phyloP scores from a whole-genome alignment of 805 yeast genomes.

The Scheffersomyces ergatensis region DNA sequence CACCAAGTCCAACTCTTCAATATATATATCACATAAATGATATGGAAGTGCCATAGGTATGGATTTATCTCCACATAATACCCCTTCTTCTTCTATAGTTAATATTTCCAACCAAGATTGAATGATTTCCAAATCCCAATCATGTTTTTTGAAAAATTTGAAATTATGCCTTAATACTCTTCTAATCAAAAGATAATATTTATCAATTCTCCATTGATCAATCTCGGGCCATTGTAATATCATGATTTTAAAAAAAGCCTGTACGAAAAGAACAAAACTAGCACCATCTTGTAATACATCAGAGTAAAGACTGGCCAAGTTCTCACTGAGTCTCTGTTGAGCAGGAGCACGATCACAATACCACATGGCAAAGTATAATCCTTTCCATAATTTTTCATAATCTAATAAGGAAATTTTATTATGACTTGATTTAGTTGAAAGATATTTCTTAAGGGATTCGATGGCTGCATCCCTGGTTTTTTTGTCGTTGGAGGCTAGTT shows the following conservation, averaged over 20 bases:
- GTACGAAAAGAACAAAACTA: constrained; percentile 51
- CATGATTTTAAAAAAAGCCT: constrained; percentile 80
- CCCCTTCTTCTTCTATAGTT: constrained; percentile 35
- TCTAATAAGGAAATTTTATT: constrained; percentile 49
- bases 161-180: constrained; percentile 67
- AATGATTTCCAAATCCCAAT: constrained; percentile 55
- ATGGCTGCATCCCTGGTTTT: constrained; percentile 73
- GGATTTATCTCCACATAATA: constrained; percentile 57
- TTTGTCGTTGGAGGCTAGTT: constrained; percentile 80
- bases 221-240: constrained; percentile 78
- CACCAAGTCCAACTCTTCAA: constrained; percentile 79
- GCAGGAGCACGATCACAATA: constrained; percentile 90
- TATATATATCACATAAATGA: constrained; percentile 78
- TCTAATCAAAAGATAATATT: constrained; percentile 78
- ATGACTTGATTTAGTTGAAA: constrained; percentile 36
- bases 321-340: constrained; percentile 79
- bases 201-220: constrained; percentile 86
- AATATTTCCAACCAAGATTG: constrained; percentile 43
- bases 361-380: constrained; percentile 96
- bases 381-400: constrained; percentile 88
- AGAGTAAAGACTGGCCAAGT: constrained; percentile 58
- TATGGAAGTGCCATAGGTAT: constrained; percentile 76
- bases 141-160: constrained; percentile 47
- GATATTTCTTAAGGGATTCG: constrained; percentile 57
- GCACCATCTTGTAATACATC: constrained; percentile 34